Evolutionary conservation across 441 rosid species (phyloP).

Genomic region (Corymbia calophylla): DNA sequence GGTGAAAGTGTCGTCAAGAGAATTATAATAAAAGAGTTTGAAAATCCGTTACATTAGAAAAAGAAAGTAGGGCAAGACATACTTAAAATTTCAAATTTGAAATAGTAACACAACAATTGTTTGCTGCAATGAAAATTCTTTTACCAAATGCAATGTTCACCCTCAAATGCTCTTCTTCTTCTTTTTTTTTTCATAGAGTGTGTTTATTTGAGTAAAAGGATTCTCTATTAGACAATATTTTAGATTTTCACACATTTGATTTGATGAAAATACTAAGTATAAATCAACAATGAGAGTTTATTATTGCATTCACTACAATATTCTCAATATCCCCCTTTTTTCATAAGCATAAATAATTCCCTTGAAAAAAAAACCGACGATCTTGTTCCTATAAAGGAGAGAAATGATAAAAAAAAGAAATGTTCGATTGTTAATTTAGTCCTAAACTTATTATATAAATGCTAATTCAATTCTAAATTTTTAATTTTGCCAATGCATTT

Average conservation of each 20-base stretch:
- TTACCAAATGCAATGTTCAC: too few relatives aligned
- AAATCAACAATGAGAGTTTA: background rate
- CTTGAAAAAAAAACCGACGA: rapidly evolving
- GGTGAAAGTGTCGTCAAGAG: background rate
- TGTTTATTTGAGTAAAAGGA: rapidly evolving
- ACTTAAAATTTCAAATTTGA: too few relatives aligned
- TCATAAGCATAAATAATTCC: background rate
- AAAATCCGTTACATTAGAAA: background rate
- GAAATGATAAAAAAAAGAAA: background rate
- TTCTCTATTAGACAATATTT: background rate
- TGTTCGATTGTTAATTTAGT: rapidly evolving
- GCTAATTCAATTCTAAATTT: rapidly evolving
- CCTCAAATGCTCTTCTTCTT: too few relatives aligned
- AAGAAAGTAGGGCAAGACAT: background rate
- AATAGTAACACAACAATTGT: rapidly evolving
- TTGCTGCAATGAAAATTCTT: background rate
- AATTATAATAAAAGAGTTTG: background rate
- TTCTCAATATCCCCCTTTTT: background rate
- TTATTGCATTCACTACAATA: background rate
- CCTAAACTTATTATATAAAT: background rate
- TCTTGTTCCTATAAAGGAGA: background rate
- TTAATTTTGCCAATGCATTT: rapidly evolving
- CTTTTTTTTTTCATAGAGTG: background rate
- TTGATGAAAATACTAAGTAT: background rate
- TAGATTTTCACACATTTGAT: rapidly evolving